Evolutionary conservation across 192 early-diverging fungal genomes (phyloP), one percentile per base, ranked within the genome.

Genomic region (Thoreauomyces humboldtii): DNA sequence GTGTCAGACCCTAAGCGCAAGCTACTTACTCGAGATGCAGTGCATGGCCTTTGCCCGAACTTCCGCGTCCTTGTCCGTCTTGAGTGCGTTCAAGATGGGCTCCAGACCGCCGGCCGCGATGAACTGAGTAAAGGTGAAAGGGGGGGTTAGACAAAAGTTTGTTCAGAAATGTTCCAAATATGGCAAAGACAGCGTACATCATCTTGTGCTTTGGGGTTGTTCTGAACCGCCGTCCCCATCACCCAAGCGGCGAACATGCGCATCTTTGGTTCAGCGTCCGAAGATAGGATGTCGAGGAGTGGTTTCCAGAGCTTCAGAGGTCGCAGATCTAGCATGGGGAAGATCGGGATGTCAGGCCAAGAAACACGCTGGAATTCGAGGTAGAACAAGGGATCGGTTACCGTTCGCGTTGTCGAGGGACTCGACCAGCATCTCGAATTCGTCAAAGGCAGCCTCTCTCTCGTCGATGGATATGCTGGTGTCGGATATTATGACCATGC

Each of bases 161-260:
- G n/a, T n/a, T n/a, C n/a, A n/a, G n/a, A n/a, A n/a, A n/a, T n/a
- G n/a, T n/a, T n/a, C n/a, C n/a, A n/a, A n/a, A 41, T 17, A 17
- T 15, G 17, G 19, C 19, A 19, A 1, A 37, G 38, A 4, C 24
- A 17, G 21, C 64, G 69, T 79, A 83, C 81, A 48, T 86, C 88
- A 17, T 77, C 68, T 70, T 99, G 94, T 4, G 92, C 90, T 31
- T 79, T 77, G 22, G 86, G 82, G 69, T 99, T 98, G 75, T 99
- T 94, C 72, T 99, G 94, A 6, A 95, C 86, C 2, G 90, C 88
- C 9, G 95, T 99, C 7, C 92, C 94, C 55, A 92, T 83, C 11
- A 95, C 88, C 96, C 95, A 99, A 21, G 89, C 86, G 3, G 86
- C 86, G 33, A 84, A 86, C 35, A 78, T 76, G 35, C 92, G 81